A percentile compares a stretch with the other conserved stretches of the same genome.
Evolutionary conservation across 1,284 basidiomycete genomes (phyloP).

Genomic region (Neonothopanus nambi): DNA sequence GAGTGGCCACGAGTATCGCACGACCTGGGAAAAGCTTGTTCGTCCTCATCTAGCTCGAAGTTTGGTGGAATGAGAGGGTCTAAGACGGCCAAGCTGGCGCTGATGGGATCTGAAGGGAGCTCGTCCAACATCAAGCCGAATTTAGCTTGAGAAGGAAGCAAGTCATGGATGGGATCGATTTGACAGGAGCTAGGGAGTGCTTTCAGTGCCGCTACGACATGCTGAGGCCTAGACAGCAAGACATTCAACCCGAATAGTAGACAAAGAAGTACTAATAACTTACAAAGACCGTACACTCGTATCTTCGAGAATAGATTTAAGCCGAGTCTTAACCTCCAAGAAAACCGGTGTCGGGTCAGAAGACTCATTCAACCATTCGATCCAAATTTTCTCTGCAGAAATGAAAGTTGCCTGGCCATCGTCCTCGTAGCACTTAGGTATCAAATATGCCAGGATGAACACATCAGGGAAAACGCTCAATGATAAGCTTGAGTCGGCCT

Average conservation of each 20-base stretch:
- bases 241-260: neutral
- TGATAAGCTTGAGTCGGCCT: slow-evolving; percentile 3
- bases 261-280: slow-evolving; percentile 21
- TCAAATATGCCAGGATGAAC: slow-evolving; percentile 48
- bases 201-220: slow-evolving; percentile 42
- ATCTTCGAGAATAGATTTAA: slow-evolving; percentile 45
- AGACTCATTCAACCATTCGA: slow-evolving; percentile 30
- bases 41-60: slow-evolving; percentile 16
- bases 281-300: slow-evolving; percentile 42
- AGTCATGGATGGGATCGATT: slow-evolving; percentile 42
- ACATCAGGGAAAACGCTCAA: slow-evolving; percentile 37
- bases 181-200: slow-evolving; percentile 29
- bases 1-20: slow-evolving; percentile 56
- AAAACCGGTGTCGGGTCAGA: slow-evolving; percentile 26
- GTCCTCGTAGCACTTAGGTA: slow-evolving; percentile 35
- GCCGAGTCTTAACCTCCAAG: slow-evolving; percentile 37
- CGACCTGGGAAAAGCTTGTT: slow-evolving; percentile 4
- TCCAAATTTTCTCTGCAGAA: slow-evolving; percentile 40
- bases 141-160: slow-evolving; percentile 52
- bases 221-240: slow-evolving; percentile 40
- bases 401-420: slow-evolving; percentile 21
- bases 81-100: slow-evolving; percentile 62
- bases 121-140: slow-evolving; percentile 49
- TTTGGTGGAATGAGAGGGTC: slow-evolving; percentile 60
- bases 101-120: slow-evolving; percentile 49